A percentile compares a stretch with the other conserved stretches of the same genome.
phyloP scores from a whole-genome alignment of 2,329 filamentous ascomycete genomes.

The Nakataea oryzae region DNA sequence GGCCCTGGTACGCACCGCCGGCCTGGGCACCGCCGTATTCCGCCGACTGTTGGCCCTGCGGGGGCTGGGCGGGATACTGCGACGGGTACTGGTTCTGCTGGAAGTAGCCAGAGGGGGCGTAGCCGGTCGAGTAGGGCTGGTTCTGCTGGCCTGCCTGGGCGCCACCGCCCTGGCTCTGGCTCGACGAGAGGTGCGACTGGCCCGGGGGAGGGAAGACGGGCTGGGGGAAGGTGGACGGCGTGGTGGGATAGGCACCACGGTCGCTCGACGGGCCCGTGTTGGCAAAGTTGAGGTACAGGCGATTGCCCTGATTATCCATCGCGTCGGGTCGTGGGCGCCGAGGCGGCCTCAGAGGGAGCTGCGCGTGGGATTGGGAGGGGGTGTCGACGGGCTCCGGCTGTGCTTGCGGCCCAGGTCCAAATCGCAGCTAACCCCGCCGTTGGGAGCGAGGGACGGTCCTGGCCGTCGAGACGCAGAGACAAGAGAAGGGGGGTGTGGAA shows the following conservation, averaged over 20 bases:
- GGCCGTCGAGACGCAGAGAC: too few species aligned
- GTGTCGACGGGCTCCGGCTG: neutral
- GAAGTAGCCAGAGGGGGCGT: slow-evolving; percentile 46
- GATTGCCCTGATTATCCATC: slow-evolving; percentile 49
- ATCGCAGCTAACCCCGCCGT: neutral
- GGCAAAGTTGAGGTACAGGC: slow-evolving; percentile 56
- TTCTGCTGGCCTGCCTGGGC: slow-evolving; percentile 32
- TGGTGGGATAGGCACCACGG: slow-evolving; percentile 69
- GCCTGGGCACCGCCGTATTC: slow-evolving; percentile 21
- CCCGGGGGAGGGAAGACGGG: slow-evolving; percentile 53
- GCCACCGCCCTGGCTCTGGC: slow-evolving; percentile 9
- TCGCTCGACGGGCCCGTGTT: slow-evolving; percentile 40
- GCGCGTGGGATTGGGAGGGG: neutral
- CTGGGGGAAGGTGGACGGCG: slow-evolving; percentile 92
- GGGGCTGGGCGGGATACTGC: slow-evolving; percentile 22
- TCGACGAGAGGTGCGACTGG: slow-evolving; percentile 26
- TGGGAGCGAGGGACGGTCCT: neutral
- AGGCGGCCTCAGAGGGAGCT: neutral
- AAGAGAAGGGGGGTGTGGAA: neutral
- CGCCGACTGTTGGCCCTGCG: slow-evolving; percentile 33
- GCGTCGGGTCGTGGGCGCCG: slow-evolving; percentile 13
- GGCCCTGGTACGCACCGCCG: slow-evolving; percentile 32
- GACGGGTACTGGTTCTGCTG: slow-evolving; percentile 33
- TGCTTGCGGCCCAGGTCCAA: neutral
- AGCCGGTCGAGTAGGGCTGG: slow-evolving; percentile 35